Evolutionary conservation across 768 basidiomycete species (phyloP).

Genomic region (Termitomyces sp.): DNA sequence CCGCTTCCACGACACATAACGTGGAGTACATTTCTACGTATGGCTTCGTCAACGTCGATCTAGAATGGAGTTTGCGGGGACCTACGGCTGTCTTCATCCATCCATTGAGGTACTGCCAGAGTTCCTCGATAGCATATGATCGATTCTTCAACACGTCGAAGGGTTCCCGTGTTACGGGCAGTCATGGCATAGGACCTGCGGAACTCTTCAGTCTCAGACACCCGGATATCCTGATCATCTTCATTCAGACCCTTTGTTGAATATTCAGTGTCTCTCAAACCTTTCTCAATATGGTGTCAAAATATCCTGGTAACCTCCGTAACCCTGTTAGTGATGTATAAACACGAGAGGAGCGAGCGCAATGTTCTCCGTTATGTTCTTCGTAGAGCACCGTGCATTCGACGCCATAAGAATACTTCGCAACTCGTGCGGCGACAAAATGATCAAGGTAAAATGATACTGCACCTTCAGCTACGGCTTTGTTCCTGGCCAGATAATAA

Average conservation of each 20-base stretch:
- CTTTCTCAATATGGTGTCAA: constrained; percentile 20
- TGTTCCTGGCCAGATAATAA: constrained; percentile 15
- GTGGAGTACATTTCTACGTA: constrained; percentile 17
- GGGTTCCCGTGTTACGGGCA: constrained; percentile 2
- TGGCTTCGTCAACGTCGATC: not conserved
- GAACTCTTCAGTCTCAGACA: constrained; percentile 20
- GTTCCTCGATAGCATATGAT: constrained; percentile 21
- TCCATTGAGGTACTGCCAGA: constrained; percentile 16
- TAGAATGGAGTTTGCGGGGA: not conserved
- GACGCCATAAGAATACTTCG: constrained; percentile 20
- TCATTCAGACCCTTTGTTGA: not conserved
- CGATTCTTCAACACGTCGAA: constrained; percentile 2
- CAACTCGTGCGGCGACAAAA: constrained; percentile 19
- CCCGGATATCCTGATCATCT: constrained; percentile 29
- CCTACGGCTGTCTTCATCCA: constrained; percentile 18
- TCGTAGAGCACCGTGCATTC: constrained; percentile 6
- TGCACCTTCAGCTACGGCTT: constrained; percentile 26
- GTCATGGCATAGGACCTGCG: constrained; percentile 12
- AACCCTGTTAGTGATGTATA: constrained; percentile 9
- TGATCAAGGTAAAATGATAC: constrained; percentile 23
- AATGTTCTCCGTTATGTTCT: constrained; percentile 17
- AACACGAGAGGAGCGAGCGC: constrained; percentile 4
- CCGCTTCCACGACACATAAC: constrained; percentile 17
- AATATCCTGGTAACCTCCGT: constrained; percentile 12
- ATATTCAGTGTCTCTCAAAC: constrained; percentile 3